Evolutionary conservation across 768 basidiomycete species (phyloP).

Genomic region (Tricholoma flavovirens): DNA sequence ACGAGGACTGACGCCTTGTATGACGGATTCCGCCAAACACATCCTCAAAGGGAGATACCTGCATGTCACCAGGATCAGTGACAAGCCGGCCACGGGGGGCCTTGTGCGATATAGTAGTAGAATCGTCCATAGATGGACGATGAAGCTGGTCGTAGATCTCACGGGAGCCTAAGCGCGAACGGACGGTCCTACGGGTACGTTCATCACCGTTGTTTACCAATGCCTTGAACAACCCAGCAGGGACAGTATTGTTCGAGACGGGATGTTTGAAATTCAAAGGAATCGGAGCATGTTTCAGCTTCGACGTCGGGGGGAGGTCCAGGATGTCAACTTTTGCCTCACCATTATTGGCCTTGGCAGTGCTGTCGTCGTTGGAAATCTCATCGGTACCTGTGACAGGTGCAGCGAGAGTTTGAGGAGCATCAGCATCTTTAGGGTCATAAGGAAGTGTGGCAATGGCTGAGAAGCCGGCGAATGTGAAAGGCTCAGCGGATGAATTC

Average conservation of each 20-base stretch:
- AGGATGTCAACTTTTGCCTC: constrained; percentile 20
- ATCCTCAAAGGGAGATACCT: constrained; percentile 27
- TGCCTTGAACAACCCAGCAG: constrained; percentile 83
- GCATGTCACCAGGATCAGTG: constrained; percentile 46
- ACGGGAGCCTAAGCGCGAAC: constrained; percentile 68
- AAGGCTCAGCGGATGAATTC: constrained; percentile 49
- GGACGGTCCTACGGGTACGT: constrained; percentile 62
- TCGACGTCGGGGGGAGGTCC: constrained; percentile 22
- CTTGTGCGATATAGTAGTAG: constrained; percentile 59
- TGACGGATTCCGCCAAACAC: constrained; percentile 32
- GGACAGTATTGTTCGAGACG: constrained; percentile 63
- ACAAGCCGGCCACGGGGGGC: constrained; percentile 48
- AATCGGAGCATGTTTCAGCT: constrained; percentile 64
- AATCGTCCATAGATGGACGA: constrained; percentile 73
- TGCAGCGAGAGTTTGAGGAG: constrained; percentile 8
- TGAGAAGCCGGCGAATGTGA: constrained; percentile 65
- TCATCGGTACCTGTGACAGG: constrained; percentile 17
- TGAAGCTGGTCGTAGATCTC: constrained; percentile 67
- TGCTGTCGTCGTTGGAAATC: constrained; percentile 28
- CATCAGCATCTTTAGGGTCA: constrained; percentile 21
- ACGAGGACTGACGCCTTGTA: constrained; percentile 48
- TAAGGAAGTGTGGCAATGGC: constrained; percentile 30
- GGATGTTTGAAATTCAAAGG: constrained; percentile 66
- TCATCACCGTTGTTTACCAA: constrained; percentile 57
- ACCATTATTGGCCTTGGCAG: constrained; percentile 28